Conservation (phyloP, 495 filamentous ascomycete species). For the Amorphotheca resinae region DNA sequence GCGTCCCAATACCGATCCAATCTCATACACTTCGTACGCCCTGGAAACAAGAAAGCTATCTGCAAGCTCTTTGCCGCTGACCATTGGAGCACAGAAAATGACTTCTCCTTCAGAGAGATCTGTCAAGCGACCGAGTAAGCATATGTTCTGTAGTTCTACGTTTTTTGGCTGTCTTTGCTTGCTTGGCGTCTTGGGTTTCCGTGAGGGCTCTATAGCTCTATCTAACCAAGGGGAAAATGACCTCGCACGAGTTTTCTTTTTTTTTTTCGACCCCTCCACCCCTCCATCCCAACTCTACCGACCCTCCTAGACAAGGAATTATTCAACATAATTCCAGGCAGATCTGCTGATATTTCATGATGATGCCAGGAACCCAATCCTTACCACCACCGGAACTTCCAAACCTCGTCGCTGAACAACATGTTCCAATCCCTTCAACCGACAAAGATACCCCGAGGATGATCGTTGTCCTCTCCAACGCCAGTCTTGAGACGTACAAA, state of each 20-base stretch:
- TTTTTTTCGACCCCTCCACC: not conserved
- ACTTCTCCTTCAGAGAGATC: constrained; percentile 13
- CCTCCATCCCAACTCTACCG: not conserved
- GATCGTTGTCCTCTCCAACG: constrained; percentile 94
- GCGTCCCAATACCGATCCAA: too few relatives aligned
- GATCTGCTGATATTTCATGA: constrained; percentile 12
- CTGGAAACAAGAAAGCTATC: too few relatives aligned
- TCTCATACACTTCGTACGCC: too few relatives aligned
- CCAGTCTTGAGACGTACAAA: constrained; percentile 93
- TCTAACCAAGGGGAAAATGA: not conserved
- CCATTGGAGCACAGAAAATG: constrained; percentile 5
- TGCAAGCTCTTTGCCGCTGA: too few relatives aligned
- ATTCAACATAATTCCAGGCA: constrained; percentile 16
- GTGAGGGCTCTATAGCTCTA: too few relatives aligned
- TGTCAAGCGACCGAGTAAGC: constrained; percentile 20
- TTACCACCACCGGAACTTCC: constrained; percentile 84
- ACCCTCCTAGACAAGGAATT: not conserved
- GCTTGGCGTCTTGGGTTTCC: too few relatives aligned
- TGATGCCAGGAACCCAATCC: constrained; percentile 64
- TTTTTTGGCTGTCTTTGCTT: not conserved
- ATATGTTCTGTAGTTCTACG: too few relatives aligned
- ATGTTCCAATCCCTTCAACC: constrained; percentile 64
- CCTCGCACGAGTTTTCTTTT: not conserved
- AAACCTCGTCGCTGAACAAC: constrained; percentile 84
- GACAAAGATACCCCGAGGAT: constrained; percentile 84